A percentile compares a stretch with the other conserved stretches of the same genome.
Evolutionary conservation across 2,329 filamentous ascomycete genomes (phyloP).

Genomic region (Arthrinium puccinioides): DNA sequence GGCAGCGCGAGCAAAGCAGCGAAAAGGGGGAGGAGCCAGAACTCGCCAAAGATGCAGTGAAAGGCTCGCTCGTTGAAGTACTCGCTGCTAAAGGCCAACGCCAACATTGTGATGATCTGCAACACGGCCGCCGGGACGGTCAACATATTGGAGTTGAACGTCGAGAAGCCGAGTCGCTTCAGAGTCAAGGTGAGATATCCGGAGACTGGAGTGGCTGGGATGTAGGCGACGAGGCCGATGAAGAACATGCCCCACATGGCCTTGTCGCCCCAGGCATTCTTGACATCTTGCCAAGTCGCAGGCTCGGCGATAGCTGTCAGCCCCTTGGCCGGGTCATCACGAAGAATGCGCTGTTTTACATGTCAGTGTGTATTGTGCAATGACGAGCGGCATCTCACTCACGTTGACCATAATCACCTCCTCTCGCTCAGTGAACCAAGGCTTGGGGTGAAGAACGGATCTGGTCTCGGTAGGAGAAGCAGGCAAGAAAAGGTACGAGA

Average conservation of each 20-base stretch:
- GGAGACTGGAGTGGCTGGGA: constrained; percentile 38
- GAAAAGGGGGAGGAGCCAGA: constrained; percentile 45
- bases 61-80: constrained; percentile 47
- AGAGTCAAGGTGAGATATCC: constrained; percentile 50
- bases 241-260: constrained; percentile 44
- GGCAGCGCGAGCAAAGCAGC: constrained; percentile 43
- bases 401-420: constrained; percentile 63
- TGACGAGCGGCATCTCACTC: neutral
- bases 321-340: constrained; percentile 46
- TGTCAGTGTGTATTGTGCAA: neutral
- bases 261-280: constrained; percentile 34
- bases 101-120: constrained; percentile 49
- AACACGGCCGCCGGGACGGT: constrained; percentile 51
- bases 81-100: constrained; percentile 46
- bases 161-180: constrained; percentile 47
- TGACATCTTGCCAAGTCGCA: constrained; percentile 33
- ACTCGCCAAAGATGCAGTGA: constrained; percentile 42
- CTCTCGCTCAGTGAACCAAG: constrained; percentile 61
- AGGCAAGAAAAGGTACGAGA: constrained; percentile 54
- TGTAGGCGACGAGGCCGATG: constrained; percentile 40
- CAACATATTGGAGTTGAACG: constrained; percentile 55
- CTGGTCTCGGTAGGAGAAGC: constrained; percentile 59
- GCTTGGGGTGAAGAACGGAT: constrained; percentile 49
- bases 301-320: constrained; percentile 37
- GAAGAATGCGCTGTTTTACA: constrained; percentile 31